A percentile compares a stretch with the other conserved stretches of the same genome.
phyloP scores from a whole-genome alignment of 2,329 filamentous ascomycete genomes.

The Fusarium pseudograminearum region DNA sequence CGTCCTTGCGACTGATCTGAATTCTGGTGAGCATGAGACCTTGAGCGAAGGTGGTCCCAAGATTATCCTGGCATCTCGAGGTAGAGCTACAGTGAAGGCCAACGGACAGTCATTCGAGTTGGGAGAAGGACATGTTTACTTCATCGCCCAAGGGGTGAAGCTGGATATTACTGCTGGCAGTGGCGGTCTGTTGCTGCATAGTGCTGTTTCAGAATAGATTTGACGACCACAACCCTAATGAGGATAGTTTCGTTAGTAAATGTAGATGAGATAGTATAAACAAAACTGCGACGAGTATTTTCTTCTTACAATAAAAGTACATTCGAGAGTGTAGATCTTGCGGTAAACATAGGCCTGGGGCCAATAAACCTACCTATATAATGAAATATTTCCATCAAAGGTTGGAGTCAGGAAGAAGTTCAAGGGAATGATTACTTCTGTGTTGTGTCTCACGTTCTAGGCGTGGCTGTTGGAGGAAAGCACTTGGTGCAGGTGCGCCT shows the following conservation, averaged over 20 bases:
- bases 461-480: neutral
- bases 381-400: neutral
- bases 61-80: conserved; percentile 43
- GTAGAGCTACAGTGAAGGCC: conserved; percentile 37
- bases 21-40: conserved; percentile 67
- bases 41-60: conserved; percentile 39
- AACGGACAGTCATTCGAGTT: conserved; percentile 40
- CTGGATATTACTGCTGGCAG: conserved; percentile 39
- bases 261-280: neutral
- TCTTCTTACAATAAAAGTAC: neutral
- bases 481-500: conserved; percentile 1
- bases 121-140: conserved; percentile 45
- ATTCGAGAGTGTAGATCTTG: neutral
- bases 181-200: conserved; percentile 40
- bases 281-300: neutral
- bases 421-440: neutral
- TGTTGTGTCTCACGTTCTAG: neutral
- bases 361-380: neutral
- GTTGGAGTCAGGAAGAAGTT: neutral
- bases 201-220: conserved; percentile 37
- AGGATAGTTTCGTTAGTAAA: neutral
- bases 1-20: conserved; percentile 71
- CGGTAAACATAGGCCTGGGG: neutral
- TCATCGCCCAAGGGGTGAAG: conserved; percentile 41
- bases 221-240: neutral